Evolutionary conservation across 177 flowering plant genomes (phyloP), one percentile per base, ranked within the genome.

Genomic region (Vitis hybrid): DNA sequence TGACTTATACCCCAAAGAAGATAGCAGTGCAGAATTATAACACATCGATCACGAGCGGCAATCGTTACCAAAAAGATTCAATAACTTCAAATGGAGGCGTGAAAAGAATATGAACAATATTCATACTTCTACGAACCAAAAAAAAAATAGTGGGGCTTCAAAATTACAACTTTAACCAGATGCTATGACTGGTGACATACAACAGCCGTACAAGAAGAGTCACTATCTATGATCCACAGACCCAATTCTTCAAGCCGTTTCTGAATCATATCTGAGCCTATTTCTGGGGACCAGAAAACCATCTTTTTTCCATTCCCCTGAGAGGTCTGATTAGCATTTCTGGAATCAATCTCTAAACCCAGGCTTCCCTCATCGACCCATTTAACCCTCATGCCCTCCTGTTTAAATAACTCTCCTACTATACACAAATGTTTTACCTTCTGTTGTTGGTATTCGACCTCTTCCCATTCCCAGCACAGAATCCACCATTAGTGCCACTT

Each of bases 141-240:
- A 39, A 39, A 39, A 6, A 32, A 2, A 32, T 21, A 21, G 6
- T 32, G 1, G 39, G 4, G 39, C 39, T 32, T 5, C 39, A 32
- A 59, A 18, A 19, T 59, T 3, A 62, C 21, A 12, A 2, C 26
- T 12, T 1, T 51, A 55, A 59, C 6, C 11, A 10, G 45, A 54
- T 76, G 51, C 76, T 82, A 88, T 66, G 84, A 84, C 60, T 60
- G 74, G 54, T 88, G 90, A 73, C 98, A 93, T 62, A 87, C 72
- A 63, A 94, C 97, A 39, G 91, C 91, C 1, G 14, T 80, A 71
- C 98, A 94, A 50, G 96, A 85, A 7, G 66, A 74, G n/a, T 94
- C 95, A 51, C 56, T 74, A 77, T 90, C 93, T 60, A 91, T 52
- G 30, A 69, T 66, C 98, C 98, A 93, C 80, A 89, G 3, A 11